Evolutionary conservation across 345 rosid species (phyloP).

Genomic region (Angophora floribunda): DNA sequence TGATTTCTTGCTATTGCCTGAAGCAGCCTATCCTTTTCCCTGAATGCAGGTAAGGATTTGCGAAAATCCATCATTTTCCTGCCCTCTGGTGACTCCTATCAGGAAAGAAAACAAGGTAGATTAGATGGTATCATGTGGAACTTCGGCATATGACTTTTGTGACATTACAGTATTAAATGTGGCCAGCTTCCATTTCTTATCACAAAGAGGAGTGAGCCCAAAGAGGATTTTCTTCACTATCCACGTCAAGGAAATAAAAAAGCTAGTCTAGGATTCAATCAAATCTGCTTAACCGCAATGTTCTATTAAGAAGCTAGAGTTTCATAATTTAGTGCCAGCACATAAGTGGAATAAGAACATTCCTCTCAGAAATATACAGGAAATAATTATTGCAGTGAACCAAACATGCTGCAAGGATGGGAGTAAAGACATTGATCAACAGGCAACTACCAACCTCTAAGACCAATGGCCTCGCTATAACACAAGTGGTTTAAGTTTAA

Average conservation of each 20-base stretch:
- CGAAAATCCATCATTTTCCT: constrained; percentile 69
- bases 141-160: neutral
- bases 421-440: neutral
- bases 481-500: neutral
- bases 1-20: constrained; percentile 97
- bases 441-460: neutral
- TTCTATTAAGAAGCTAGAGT: neutral
- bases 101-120: neutral
- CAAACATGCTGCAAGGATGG: neutral
- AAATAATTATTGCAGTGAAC: neutral
- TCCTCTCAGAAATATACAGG: neutral
- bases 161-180: neutral
- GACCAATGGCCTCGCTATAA: neutral
- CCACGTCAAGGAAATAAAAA: neutral
- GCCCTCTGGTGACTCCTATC: constrained; percentile 93
- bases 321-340: neutral
- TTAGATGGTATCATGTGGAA: neutral
- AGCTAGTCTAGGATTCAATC: neutral
- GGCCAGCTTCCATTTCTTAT: neutral
- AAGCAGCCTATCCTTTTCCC: constrained; percentile 87
- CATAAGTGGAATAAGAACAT: neutral
- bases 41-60: constrained; percentile 77
- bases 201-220: neutral
- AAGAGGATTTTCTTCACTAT: neutral
- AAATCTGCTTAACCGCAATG: neutral